A percentile compares a stretch with the other conserved stretches of the same genome.
These are phyloP conservation scores for Aureobasidium namibiae DNA, from an alignment of 2,329 filamentous ascomycete genomes.

Conservation along the genomic window DNA sequence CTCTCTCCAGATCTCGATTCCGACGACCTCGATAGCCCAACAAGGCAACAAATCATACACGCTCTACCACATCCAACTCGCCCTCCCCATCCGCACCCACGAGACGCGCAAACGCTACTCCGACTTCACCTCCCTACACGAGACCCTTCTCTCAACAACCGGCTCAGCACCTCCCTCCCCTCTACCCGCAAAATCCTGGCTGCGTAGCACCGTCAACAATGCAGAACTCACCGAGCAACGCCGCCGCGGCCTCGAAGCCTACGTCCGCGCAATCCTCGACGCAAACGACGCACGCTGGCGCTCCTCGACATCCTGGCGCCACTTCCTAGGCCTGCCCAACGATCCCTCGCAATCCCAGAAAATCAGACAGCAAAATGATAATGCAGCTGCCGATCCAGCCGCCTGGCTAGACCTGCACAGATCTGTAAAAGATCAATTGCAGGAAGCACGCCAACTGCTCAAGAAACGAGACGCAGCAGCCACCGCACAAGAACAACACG, in stretches of 20 bases:
- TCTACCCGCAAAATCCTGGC: slow-evolving; percentile 68
- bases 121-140: slow-evolving; percentile 64
- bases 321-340: slow-evolving; percentile 64
- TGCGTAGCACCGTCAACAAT: slow-evolving; percentile 62
- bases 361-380: slow-evolving; percentile 19
- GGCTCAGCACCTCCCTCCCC: slow-evolving; percentile 57
- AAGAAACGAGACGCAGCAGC: slow-evolving; percentile 58
- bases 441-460: slow-evolving; percentile 58
- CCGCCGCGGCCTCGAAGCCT: slow-evolving; percentile 59
- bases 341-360: slow-evolving; percentile 23
- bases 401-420: slow-evolving; percentile 71
- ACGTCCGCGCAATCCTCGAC: slow-evolving; percentile 64
- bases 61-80: slow-evolving; percentile 69
- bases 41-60: slow-evolving; percentile 59
- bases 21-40: slow-evolving; percentile 41
- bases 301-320: slow-evolving; percentile 61
- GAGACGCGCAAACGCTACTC: slow-evolving; percentile 76
- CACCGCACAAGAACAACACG: slow-evolving; percentile 53
- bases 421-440: slow-evolving; percentile 63
- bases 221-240: slow-evolving; percentile 63
- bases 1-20: slow-evolving; percentile 38
- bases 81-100: slow-evolving; percentile 66
- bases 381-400: slow-evolving; percentile 39
- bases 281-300: slow-evolving; percentile 70
- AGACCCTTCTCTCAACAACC: slow-evolving; percentile 50